Conservation (phyloP, 2,329 filamentous ascomycete species). For the Pestalotiopsis sp. region DNA sequence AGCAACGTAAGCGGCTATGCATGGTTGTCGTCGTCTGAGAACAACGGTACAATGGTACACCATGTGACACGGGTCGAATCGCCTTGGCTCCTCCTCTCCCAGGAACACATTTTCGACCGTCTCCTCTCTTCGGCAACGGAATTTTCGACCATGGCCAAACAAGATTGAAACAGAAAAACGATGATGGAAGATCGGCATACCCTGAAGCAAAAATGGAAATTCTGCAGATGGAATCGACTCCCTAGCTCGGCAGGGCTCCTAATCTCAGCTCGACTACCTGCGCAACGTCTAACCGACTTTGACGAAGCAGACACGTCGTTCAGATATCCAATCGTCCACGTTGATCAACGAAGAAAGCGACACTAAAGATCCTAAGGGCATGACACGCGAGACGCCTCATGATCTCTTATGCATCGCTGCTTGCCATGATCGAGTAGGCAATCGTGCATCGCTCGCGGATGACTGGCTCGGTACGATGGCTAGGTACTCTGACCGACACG, state of each 20-base stretch:
- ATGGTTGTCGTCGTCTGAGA: not conserved
- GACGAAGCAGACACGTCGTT: not conserved
- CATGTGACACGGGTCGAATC: not conserved
- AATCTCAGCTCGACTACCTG: too few species aligned
- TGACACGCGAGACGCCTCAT: conserved; percentile 3
- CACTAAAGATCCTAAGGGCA: not conserved
- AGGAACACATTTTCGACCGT: not conserved
- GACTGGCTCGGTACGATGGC: not conserved
- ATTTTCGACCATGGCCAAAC: not conserved
- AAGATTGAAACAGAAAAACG: not conserved
- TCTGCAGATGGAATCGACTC: not conserved
- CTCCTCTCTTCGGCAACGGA: not conserved
- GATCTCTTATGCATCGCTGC: conserved; percentile 1
- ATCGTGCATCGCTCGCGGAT: not conserved
- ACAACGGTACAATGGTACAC: not conserved
- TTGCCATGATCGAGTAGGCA: not conserved
- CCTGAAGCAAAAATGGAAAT: not conserved
- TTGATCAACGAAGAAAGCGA: not conserved
- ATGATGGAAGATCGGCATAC: not conserved
- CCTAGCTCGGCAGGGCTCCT: not conserved
- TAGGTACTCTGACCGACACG: not conserved
- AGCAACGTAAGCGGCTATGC: conserved; percentile 9
- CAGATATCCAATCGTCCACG: not conserved
- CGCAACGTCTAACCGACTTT: too few species aligned
- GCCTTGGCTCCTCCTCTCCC: not conserved